Evolutionary conservation across 2,329 filamentous ascomycete genomes (phyloP).

Genomic region (Arthroderma sp.): DNA sequence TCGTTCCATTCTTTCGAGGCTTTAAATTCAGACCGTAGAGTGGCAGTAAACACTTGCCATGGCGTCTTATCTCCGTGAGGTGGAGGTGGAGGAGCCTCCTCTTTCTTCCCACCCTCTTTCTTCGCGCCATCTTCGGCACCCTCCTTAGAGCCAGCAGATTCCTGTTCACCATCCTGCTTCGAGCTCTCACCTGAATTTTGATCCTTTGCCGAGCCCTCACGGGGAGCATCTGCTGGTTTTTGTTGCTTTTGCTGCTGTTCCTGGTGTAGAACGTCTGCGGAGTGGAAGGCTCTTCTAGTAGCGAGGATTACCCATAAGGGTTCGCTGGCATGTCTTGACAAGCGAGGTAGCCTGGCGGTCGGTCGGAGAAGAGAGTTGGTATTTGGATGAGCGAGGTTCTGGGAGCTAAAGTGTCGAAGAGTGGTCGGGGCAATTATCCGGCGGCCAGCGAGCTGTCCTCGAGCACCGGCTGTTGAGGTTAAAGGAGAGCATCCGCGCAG

Average conservation of each 20-base stretch:
- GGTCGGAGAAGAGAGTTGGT: slow-evolving; percentile 25
- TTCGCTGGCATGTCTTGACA: not conserved
- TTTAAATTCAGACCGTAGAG: slow-evolving; percentile 86
- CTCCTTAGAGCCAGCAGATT: slow-evolving; percentile 21
- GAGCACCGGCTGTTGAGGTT: slow-evolving; percentile 22
- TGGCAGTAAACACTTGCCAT: slow-evolving; percentile 98
- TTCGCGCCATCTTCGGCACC: slow-evolving; percentile 35
- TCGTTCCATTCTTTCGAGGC: slow-evolving; percentile 99
- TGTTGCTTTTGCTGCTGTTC: slow-evolving; percentile 28
- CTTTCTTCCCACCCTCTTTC: slow-evolving; percentile 39
- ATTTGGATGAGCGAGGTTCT: slow-evolving; percentile 21
- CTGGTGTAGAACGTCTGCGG: slow-evolving; percentile 24
- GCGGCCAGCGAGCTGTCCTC: slow-evolving; percentile 22
- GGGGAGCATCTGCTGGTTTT: not conserved
- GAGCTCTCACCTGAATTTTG: slow-evolving; percentile 23
- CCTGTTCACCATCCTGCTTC: slow-evolving; percentile 20
- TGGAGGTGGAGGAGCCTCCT: slow-evolving; percentile 67
- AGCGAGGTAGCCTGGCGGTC: slow-evolving; percentile 11
- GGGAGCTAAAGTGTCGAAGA: slow-evolving; percentile 19
- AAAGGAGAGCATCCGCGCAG: slow-evolving; percentile 26
- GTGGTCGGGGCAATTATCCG: slow-evolving; percentile 24
- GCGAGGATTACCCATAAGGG: slow-evolving; percentile 25
- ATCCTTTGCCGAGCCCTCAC: not conserved
- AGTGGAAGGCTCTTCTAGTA: slow-evolving; percentile 30
- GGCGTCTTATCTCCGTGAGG: slow-evolving; percentile 96